Percentiles rank a stretch among this genome's conserved stretches.
phyloP scores from a whole-genome alignment of 305 asterid genomes.

The Solanum hybrid region DNA sequence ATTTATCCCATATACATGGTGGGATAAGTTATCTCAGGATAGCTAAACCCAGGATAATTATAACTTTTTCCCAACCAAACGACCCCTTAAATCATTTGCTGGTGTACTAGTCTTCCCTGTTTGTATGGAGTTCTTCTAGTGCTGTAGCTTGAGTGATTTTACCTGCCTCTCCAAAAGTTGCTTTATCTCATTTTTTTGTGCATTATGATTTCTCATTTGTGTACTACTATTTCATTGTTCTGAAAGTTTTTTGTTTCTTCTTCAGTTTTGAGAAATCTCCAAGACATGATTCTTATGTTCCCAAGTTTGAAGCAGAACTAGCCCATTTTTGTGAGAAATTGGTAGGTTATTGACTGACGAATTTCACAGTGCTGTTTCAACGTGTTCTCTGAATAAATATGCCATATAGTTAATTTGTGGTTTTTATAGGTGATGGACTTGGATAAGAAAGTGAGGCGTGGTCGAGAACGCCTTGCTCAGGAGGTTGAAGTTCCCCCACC shows the following conservation, averaged over 20 bases:
- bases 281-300: constrained; percentile 71
- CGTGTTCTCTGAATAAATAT: not conserved
- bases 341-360: constrained; percentile 39
- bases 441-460: constrained; percentile 91
- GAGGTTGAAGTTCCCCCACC: constrained; percentile 84
- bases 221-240: not conserved
- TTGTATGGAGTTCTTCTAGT: not conserved
- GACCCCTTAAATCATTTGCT: not conserved
- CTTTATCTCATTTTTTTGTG: not conserved
- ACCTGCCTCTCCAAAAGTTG: not conserved
- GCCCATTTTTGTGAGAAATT: constrained; percentile 88
- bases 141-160: not conserved
- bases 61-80: not conserved
- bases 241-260: constrained; percentile 12
- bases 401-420: not conserved
- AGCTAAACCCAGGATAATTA: not conserved
- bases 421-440: constrained; percentile 73
- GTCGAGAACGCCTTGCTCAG: constrained; percentile 92
- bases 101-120: not conserved
- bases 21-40: not conserved
- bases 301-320: constrained; percentile 90
- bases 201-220: not conserved
- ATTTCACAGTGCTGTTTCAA: not conserved
- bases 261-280: constrained; percentile 87
- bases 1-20: not conserved